Conservation (phyloP, 768 basidiomycete genomes). For the Tubosaeta sp. region DNA sequence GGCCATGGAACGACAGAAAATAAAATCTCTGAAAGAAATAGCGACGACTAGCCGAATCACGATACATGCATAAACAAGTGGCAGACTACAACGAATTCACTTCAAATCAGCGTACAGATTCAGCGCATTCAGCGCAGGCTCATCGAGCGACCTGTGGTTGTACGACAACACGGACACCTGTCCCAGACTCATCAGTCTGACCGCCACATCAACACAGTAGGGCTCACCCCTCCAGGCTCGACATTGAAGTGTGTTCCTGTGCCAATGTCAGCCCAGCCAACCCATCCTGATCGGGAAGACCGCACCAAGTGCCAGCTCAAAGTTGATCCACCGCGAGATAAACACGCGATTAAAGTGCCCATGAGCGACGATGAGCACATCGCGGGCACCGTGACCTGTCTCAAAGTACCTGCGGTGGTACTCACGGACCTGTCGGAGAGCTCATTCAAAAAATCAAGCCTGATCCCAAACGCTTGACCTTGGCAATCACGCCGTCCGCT, state of each 20-base stretch:
- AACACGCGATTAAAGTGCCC: constrained; percentile 75
- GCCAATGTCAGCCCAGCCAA: constrained; percentile 6
- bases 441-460: constrained; percentile 5
- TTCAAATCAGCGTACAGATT: constrained; percentile 55
- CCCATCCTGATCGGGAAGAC: neutral
- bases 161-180: constrained; percentile 80
- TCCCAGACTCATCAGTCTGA: constrained; percentile 4
- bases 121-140: constrained; percentile 72
- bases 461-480: constrained; percentile 39
- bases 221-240: constrained; percentile 71
- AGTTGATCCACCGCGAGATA: constrained; percentile 78
- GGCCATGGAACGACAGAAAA: constrained; percentile 30
- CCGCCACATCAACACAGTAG: neutral
- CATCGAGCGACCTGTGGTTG: constrained; percentile 73
- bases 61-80: constrained; percentile 20
- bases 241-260: constrained; percentile 76
- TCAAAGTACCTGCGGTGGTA: constrained; percentile 70
- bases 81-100: constrained; percentile 8
- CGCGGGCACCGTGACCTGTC: constrained; percentile 60
- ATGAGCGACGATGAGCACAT: constrained; percentile 88
- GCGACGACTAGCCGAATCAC: constrained; percentile 12
- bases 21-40: constrained; percentile 3
- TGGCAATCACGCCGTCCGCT: constrained; percentile 70
- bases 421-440: constrained; percentile 52
- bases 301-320: constrained; percentile 57